Percentiles rank a stretch among this genome's conserved stretches.
Evolutionary conservation across 768 basidiomycete species (phyloP).

Genomic region (Rubroboletus pulcherrimus): DNA sequence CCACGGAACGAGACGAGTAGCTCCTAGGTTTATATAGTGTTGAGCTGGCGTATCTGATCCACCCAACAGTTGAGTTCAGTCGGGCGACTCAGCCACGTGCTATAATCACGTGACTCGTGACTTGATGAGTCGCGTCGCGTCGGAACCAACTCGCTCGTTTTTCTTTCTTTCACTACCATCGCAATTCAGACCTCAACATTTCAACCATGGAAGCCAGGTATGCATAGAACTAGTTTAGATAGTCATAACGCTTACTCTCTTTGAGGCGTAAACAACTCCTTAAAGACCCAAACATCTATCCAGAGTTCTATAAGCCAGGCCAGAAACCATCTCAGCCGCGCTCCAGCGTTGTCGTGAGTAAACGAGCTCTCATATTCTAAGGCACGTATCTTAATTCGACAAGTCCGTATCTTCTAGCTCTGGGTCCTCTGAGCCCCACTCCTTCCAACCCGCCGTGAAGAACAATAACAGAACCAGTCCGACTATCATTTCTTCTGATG

Average conservation of each 20-base stretch:
- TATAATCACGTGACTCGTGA: slow-evolving; percentile 18
- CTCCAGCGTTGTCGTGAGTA: slow-evolving; percentile 23
- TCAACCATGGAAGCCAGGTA: slow-evolving; percentile 29
- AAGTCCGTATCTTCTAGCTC: slow-evolving; percentile 28
- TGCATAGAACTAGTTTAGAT: not conserved
- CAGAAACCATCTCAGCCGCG: slow-evolving; percentile 9
- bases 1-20: too few species aligned
- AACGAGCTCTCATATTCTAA: not conserved
- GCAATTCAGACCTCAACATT: not conserved
- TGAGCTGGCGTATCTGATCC: too few species aligned
- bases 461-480: slow-evolving; percentile 7
- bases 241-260: not conserved
- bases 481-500: slow-evolving; percentile 32
- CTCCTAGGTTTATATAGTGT: too few species aligned
- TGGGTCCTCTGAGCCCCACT: slow-evolving; percentile 18
- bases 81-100: too few species aligned
- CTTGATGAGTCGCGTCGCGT: slow-evolving; percentile 23
- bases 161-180: slow-evolving; percentile 3
- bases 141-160: not conserved
- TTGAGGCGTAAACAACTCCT: slow-evolving; percentile 28
- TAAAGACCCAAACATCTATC: slow-evolving; percentile 24
- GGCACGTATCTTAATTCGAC: not conserved
- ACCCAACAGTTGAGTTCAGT: too few species aligned
- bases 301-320: slow-evolving; percentile 27
- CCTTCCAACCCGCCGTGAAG: slow-evolving; percentile 9